A percentile compares a stretch with the other conserved stretches of the same genome.
These are phyloP conservation scores for Pseudogymnoascus sp. DNA, from an alignment of 2,329 filamentous ascomycete species.

Conservation along the genomic window DNA sequence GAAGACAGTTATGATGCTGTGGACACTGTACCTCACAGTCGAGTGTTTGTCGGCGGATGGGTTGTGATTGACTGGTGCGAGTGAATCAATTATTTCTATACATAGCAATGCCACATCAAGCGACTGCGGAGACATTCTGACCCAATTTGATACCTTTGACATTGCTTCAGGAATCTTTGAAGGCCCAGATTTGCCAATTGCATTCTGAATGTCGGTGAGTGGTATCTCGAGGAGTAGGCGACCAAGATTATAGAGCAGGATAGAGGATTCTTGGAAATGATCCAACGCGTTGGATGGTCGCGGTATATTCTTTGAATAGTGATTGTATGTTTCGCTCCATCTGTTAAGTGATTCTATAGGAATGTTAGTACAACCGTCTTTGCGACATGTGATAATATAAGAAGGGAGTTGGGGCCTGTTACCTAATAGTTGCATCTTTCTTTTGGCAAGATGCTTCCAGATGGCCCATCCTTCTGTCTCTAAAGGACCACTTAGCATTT, in stretches of 20 bases:
- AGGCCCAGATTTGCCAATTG: constrained; percentile 21
- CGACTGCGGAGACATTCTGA: constrained; percentile 11
- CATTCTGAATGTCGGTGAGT: constrained; percentile 22
- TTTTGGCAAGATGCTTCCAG: background rate
- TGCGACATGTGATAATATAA: background rate
- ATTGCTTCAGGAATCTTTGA: constrained; percentile 18
- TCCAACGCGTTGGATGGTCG: constrained; percentile 10
- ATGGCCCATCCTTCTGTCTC: background rate
- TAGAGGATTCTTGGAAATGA: constrained; percentile 20
- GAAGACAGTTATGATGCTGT: constrained; percentile 21
- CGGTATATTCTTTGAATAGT: background rate
- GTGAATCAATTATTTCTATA: constrained; percentile 19
- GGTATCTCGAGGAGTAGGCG: constrained; percentile 19
- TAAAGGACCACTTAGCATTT: background rate
- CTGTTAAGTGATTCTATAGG: background rate
- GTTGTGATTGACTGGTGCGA: constrained; percentile 9
- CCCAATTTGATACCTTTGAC: constrained; percentile 19
- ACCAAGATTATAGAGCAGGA: constrained; percentile 20
- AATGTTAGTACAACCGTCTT: background rate
- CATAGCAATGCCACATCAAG: constrained; percentile 19
- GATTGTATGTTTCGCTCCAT: background rate
- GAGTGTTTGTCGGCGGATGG: background rate
- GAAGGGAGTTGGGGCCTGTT: background rate
- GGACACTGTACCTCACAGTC: constrained; percentile 19
- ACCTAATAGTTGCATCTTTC: background rate